Evolutionary conservation across 805 yeast species (phyloP), one percentile per base, ranked within the genome.

Genomic region (Yamadazyma ubonensis): DNA sequence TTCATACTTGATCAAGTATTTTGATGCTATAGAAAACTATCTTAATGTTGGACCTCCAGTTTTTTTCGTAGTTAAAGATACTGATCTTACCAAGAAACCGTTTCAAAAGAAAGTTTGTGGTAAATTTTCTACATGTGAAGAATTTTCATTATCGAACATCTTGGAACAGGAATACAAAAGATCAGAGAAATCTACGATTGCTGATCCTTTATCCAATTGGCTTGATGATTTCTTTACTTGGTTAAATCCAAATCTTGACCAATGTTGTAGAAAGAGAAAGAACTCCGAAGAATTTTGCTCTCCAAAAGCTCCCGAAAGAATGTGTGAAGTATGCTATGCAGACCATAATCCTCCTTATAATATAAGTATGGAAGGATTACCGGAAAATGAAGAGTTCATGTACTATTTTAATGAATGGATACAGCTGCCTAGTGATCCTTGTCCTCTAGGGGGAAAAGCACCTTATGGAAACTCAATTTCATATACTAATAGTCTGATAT

Each of bases 381-480:
- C 99, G 0, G 79, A 79, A 26, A 75, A 71, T 9, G 68, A 69
- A 0, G 81, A 81, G 25, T 91, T 91, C 53, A 76, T 85, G 78
- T 68, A 67, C 32, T 87, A 71, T 51, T 83, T 89, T 55, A 60
- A 76, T 16, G 77, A 83, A 29, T 91, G 99, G 99, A 86, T 91
- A 18, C 71, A 78, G 28, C 86, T 87, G 18, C 80, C 79, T 2
- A 85, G 95, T 42, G 93, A 86, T 52, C 87, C 91, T 2, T 91
- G 99, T 59, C 96, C 98, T 1, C 65, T 91, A 19, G 98, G 96
- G 3, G 99, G 99, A 2, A 85, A 86, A 54, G 97, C 97, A 0
- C 96, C 97, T 0, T 91, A 91, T 56, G 72, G 85, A 1, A 61
- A 70, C 4, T 70, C 89, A 0, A 65, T 87, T 8, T 63, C 72